These are phyloP conservation scores for Wickerhamomyces sp. DNA, from an alignment of 1,139 yeast species.

Conservation along the genomic window DNA sequence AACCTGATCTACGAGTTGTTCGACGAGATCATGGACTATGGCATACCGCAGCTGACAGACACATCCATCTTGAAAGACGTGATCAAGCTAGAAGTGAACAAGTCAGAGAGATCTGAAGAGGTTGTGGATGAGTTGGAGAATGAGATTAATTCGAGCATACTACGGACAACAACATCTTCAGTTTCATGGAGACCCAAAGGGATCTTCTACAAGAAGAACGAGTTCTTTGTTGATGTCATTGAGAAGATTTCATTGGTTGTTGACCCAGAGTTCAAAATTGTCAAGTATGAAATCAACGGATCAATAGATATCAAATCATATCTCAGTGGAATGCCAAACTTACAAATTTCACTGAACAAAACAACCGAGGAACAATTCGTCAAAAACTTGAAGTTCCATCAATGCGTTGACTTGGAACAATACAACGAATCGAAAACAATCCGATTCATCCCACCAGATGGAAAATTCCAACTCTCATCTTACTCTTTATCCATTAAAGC, in stretches of 20 bases:
- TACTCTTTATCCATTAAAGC: slow-evolving; percentile 28
- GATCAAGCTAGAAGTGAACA: slow-evolving; percentile 33
- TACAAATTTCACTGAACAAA: slow-evolving; percentile 65
- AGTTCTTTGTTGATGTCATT: slow-evolving; percentile 69
- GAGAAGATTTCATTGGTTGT: slow-evolving; percentile 63
- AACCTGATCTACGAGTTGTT: slow-evolving; percentile 65
- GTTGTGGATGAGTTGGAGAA: slow-evolving; percentile 5
- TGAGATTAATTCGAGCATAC: slow-evolving; percentile 54
- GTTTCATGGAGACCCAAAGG: slow-evolving; percentile 84
- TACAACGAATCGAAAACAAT: slow-evolving; percentile 51
- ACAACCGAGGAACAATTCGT: slow-evolving; percentile 24
- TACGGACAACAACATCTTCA: slow-evolving; percentile 68
- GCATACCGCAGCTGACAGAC: slow-evolving; percentile 71
- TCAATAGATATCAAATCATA: slow-evolving; percentile 61
- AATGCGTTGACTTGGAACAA: slow-evolving; percentile 67
- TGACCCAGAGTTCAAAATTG: slow-evolving; percentile 46
- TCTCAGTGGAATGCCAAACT: slow-evolving; percentile 73
- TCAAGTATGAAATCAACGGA: slow-evolving; percentile 60
- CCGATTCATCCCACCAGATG: slow-evolving; percentile 77
- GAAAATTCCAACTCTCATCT: slow-evolving; percentile 57
- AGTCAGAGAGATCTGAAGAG: slow-evolving; percentile 26
- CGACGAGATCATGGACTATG: slow-evolving; percentile 71
- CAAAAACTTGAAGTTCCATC: slow-evolving; percentile 62
- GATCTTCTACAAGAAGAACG: slow-evolving; percentile 70
- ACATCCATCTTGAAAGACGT: slow-evolving; percentile 67